Evolutionary conservation across 805 yeast species (phyloP).

Genomic region (Cyberlindnera maritima): DNA sequence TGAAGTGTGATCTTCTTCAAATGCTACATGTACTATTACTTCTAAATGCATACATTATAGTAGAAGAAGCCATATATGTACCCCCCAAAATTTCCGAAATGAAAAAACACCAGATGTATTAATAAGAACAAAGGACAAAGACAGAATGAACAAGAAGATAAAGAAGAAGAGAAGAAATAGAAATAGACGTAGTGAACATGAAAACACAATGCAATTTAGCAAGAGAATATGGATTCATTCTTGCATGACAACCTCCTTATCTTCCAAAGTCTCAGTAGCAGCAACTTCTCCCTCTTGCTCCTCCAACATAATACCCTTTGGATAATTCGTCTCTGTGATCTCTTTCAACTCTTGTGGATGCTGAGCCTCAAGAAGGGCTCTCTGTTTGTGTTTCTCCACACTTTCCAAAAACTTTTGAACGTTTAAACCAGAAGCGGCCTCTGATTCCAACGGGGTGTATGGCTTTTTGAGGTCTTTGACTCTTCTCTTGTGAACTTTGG

Average conservation of each 20-base stretch:
- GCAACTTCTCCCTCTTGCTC: slow-evolving; percentile 12
- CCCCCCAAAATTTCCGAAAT: neutral
- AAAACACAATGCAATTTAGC: no score
- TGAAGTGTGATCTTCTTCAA: slow-evolving; percentile 33
- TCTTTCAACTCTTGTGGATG: slow-evolving; percentile 39
- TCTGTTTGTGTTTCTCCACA: slow-evolving; percentile 57
- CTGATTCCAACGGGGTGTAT: slow-evolving; percentile 83
- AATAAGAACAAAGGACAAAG: neutral
- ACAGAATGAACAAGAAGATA: neutral
- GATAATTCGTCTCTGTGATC: slow-evolving; percentile 26
- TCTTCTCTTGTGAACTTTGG: slow-evolving; percentile 84
- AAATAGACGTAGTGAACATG: no score
- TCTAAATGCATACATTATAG: neutral
- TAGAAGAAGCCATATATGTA: slow-evolving; percentile 27
- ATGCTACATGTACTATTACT: neutral
- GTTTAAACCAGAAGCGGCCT: slow-evolving; percentile 85
- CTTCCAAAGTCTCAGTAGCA: slow-evolving; percentile 13
- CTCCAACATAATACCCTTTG: slow-evolving; percentile 29
- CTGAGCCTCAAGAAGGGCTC: slow-evolving; percentile 45
- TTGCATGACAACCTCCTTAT: slow-evolving; percentile 24
- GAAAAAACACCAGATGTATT: neutral
- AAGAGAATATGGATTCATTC: slow-evolving; percentile 7
- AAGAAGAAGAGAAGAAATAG: neutral
- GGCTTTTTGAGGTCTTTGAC: slow-evolving; percentile 78
- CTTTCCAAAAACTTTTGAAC: slow-evolving; percentile 61